Base-by-base conservation (phyloP, 2,329 filamentous ascomycete species). In the Helotiales sp. region DNA sequence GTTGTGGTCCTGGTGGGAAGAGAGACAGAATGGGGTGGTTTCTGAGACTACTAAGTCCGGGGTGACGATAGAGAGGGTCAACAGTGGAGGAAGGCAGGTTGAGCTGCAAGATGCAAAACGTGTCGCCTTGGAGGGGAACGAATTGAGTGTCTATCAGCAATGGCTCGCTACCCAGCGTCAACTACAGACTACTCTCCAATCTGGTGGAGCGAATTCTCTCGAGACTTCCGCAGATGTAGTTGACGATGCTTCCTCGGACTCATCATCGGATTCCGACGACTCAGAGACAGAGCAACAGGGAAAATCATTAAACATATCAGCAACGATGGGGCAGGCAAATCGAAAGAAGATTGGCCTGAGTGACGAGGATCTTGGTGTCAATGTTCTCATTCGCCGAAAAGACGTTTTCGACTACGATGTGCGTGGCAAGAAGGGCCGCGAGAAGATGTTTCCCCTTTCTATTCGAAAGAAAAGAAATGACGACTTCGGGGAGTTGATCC, bases 341-440 rank as follows among this genome's bases (percentile, higher is more conserved):
- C 89, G 93, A 68, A 95, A 93, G 77, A 97, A 97, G 78, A 87
- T 95, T 26, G 92, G 92, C 0, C 83, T 97, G 45, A 94, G 89
- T 62, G 94, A 97, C 72, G 93, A 95, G 71, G 96, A 98, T 73
- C 84, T 98, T 2, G 96, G 96, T 20, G 89, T 98, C 71, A 97
- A 96, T 72, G 88, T 99, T 57, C 83, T 99, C 10, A 85, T 98
- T 47, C 92, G 96, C 73, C 91, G 92, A 72, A 96, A 94, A 77
- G 92, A 91, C 15, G 89, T 96, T n/a, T 92, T 96, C 77, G 96
- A 99, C 78, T 99, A 92, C 73, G 93, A 97, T 75, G 91, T 97
- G 1, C 87, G 93, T 47, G 92, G 91, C 40, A 97, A 97, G 78
- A 96, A 93, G 77, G 96, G 96, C 2, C 87, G 94, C 63, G 96